Evolutionary conservation across 345 rosid species (phyloP), one percentile per base, ranked within the genome.

Genomic region (Acer saccharum): DNA sequence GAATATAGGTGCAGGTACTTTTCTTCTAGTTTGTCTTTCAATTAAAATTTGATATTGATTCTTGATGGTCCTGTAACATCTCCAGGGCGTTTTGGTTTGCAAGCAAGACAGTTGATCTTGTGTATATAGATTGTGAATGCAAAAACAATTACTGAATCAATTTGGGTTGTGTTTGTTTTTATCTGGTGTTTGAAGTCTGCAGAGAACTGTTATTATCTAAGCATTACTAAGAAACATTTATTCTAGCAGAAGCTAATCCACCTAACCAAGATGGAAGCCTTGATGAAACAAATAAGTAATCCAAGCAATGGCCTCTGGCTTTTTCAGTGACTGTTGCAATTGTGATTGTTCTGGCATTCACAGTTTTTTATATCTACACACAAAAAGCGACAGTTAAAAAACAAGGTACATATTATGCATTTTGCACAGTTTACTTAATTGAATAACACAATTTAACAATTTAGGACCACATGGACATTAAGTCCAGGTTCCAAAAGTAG

Each of bases 1-100:
- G 10, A 44, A 44, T 65, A 50, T 79, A 2, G 83, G 72, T 21
- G 16, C 54, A 65, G 85, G 88, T 86, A 79, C 43, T 29, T 76
- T 63, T 65, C 68, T 48, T 65, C 48, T 44, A 7, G 10, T 44
- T 44, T 9, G 48, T 44, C 48, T 44, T 7, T 44, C 48, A 44
- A 44, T 44, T 44, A 44, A 44, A 41, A 41, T 41, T 41, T 41
- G 43, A 41, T 41, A 41, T 41, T 29, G 32, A 29, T 29, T 29
- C 32, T 29, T 29, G 32, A 29, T 29, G 32, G 32, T 29, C 43
- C 43, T 5, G 6, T 41, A 41, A 41, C 7, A 41, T 41, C 43
- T 5, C 7, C 43, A 41, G 2, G 43, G 43, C 7, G 0, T 41
- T 41, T 41, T 41, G 43, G 43, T 41, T 29, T 29, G 32, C 32